Evolutionary conservation across 1,284 basidiomycete genomes (phyloP).

Genomic region (Sanguinoderma infundibulare): DNA sequence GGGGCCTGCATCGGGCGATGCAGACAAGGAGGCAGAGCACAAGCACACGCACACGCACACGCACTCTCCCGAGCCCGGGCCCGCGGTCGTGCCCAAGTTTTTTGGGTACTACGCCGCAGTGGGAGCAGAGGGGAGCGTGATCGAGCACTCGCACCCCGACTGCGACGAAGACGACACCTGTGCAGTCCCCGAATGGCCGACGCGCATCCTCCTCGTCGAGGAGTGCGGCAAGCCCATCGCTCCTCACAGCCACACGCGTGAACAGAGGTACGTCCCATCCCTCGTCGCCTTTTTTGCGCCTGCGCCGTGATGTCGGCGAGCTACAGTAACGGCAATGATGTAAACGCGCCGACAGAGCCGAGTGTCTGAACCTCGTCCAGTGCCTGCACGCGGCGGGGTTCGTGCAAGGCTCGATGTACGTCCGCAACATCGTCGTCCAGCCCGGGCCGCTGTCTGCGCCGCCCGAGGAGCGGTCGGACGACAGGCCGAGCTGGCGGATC

Average conservation of each 20-base stretch:
- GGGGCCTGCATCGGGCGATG: too few relatives aligned
- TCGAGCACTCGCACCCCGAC: not conserved
- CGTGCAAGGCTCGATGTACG: slow-evolving; percentile 44
- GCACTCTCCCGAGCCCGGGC: not conserved
- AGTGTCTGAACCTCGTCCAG: slow-evolving; percentile 42
- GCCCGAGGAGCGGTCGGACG: slow-evolving; percentile 27
- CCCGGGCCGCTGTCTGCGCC: slow-evolving; percentile 44
- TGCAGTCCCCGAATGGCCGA: slow-evolving; percentile 24
- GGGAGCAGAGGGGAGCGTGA: slow-evolving; percentile 9
- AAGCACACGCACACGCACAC: too few relatives aligned
- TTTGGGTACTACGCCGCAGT: slow-evolving; percentile 53
- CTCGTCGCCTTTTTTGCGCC: not conserved
- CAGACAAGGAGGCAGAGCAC: too few relatives aligned
- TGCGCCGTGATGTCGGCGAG: too few relatives aligned
- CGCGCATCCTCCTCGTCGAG: slow-evolving; percentile 53
- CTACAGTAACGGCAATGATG: not conserved
- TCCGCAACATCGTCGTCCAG: slow-evolving; percentile 51
- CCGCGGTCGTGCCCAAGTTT: slow-evolving; percentile 54
- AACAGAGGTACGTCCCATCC: not conserved
- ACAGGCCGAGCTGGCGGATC: slow-evolving; percentile 46
- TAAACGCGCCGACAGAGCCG: slow-evolving; percentile 28
- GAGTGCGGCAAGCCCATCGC: slow-evolving; percentile 46
- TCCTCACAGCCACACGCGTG: not conserved
- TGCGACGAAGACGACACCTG: not conserved
- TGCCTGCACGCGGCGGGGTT: slow-evolving; percentile 47